Percentiles rank a stretch among this genome's conserved stretches.
These are phyloP conservation scores for Solanum clarkiae DNA, from an alignment of 257 asterid species.

Conservation along the genomic window DNA sequence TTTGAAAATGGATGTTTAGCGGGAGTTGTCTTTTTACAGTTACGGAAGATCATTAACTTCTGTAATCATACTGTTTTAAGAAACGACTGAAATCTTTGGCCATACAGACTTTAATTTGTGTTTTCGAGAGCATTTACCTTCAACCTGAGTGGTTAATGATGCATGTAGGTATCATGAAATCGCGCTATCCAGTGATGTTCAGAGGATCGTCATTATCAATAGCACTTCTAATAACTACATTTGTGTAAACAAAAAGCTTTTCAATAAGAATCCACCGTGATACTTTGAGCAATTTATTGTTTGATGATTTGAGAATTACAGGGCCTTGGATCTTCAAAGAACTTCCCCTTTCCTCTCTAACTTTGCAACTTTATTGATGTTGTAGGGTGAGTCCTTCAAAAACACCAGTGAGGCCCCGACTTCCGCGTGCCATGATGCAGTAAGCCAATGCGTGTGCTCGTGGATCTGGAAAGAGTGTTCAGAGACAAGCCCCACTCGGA, in stretches of 20 bases:
- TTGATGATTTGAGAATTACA: background rate
- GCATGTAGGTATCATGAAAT: background rate
- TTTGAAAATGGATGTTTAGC: background rate
- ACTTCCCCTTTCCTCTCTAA: background rate
- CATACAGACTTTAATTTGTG: background rate
- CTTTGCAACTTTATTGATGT: background rate
- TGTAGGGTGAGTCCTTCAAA: constrained; percentile 95
- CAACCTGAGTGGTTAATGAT: background rate
- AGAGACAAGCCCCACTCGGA: background rate
- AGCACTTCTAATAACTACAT: background rate
- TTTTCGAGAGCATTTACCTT: background rate
- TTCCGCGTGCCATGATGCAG: constrained; percentile 31
- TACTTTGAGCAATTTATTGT: background rate
- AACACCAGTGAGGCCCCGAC: constrained; percentile 91
- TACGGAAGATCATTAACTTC: background rate
- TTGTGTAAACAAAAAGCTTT: background rate
- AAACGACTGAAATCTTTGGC: background rate
- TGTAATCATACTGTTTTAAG: background rate
- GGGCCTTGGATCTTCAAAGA: background rate
- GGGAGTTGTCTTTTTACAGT: background rate
- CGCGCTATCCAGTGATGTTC: background rate
- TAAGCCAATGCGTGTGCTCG: background rate
- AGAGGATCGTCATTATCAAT: background rate
- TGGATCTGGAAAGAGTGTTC: background rate
- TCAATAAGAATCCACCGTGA: background rate